phyloP scores from a whole-genome alignment of 176 grass and related monocot species.

The Hordeum marinum region DNA sequence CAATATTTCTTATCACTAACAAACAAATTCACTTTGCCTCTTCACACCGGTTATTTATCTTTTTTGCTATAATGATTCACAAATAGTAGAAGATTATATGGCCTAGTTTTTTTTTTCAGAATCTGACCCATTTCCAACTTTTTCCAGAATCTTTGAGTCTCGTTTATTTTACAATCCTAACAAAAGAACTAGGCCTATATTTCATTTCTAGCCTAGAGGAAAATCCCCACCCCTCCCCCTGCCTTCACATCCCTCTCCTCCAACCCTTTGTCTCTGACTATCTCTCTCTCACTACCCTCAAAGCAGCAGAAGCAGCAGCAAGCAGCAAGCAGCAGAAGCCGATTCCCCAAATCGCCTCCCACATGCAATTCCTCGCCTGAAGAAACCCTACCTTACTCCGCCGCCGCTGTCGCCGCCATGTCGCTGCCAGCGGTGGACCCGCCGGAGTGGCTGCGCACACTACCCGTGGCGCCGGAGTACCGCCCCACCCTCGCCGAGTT shows the following conservation, averaged over 20 bases:
- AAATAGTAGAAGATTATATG: too few species aligned
- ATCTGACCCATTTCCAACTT: too few species aligned
- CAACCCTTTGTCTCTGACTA: neutral
- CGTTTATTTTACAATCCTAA: too few species aligned
- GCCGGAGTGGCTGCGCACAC: constrained; percentile 70
- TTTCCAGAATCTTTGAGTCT: too few species aligned
- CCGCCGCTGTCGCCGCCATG: neutral
- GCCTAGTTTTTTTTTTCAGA: too few species aligned
- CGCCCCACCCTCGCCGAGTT: constrained; percentile 72
- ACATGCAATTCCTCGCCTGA: constrained; percentile 43
- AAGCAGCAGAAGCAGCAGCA: constrained; percentile 20
- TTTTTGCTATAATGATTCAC: neutral
- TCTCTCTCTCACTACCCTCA: constrained; percentile 22
- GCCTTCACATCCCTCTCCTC: neutral
- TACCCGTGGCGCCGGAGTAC: constrained; percentile 89
- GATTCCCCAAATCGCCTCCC: constrained; percentile 44
- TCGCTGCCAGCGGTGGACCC: constrained; percentile 40
- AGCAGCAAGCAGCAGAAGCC: constrained; percentile 11
- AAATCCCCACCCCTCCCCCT: too few species aligned
- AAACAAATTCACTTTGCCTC: neutral
- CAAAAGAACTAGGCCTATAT: too few species aligned
- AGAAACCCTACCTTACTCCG: constrained; percentile 1
- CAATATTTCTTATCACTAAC: neutral
- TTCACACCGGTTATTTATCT: neutral
- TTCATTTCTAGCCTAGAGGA: too few species aligned